Conservation (phyloP, 495 filamentous ascomycete species). For the Penicillium psychrofluorescens region DNA sequence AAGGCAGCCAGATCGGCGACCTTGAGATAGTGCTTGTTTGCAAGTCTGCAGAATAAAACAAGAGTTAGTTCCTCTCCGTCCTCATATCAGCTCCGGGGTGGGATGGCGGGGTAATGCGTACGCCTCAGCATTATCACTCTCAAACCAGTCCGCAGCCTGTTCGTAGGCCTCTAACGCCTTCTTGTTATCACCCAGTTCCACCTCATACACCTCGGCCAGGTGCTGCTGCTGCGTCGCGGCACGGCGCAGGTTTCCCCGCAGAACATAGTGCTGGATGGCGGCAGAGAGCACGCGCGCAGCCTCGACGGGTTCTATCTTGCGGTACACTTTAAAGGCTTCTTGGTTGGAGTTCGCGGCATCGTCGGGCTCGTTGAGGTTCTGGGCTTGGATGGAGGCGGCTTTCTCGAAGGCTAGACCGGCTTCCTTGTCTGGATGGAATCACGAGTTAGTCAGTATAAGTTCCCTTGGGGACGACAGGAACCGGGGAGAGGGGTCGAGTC, state of each 20-base stretch:
- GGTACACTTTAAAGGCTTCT: constrained; percentile 81
- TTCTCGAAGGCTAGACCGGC: constrained; percentile 74
- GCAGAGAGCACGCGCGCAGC: constrained; percentile 65
- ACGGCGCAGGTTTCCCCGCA: constrained; percentile 78
- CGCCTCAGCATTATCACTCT: constrained; percentile 79
- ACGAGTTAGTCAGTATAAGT: not conserved
- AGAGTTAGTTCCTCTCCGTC: constrained; percentile 1
- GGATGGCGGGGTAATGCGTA: constrained; percentile 32
- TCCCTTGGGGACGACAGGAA: not conserved
- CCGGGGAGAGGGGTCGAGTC: constrained; percentile 16
- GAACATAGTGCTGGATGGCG: constrained; percentile 72
- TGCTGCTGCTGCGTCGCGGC: constrained; percentile 84
- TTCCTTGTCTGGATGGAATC: constrained; percentile 53
- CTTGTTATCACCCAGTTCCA: constrained; percentile 67
- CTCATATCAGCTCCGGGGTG: not conserved
- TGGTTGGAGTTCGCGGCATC: constrained; percentile 76
- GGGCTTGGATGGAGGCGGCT: constrained; percentile 65
- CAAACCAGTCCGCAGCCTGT: constrained; percentile 78
- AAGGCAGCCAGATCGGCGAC: constrained; percentile 79
- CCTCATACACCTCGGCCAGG: constrained; percentile 74
- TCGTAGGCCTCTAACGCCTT: constrained; percentile 73
- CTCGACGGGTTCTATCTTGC: constrained; percentile 70
- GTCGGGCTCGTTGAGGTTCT: constrained; percentile 77
- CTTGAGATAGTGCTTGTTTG: constrained; percentile 87
- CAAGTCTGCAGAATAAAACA: constrained; percentile 45